Evolutionary conservation across 352 stramenopile genomes (phyloP).

Genomic region (Globisporangium canariense): DNA sequence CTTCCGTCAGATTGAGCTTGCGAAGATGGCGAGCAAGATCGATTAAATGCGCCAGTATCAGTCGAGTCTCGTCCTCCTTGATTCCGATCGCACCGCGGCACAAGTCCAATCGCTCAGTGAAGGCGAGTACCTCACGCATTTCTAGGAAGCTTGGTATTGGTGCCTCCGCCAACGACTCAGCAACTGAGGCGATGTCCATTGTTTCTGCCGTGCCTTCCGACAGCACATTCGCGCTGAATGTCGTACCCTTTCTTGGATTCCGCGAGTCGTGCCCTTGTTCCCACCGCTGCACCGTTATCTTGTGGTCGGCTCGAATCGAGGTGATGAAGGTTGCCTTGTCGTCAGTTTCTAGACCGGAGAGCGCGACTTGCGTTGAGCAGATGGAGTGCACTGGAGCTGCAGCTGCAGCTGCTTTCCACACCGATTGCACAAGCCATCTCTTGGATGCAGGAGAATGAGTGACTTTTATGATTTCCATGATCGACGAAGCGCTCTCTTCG

Average conservation of each 20-base stretch:
- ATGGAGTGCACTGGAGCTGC: background rate
- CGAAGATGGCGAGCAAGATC: constrained; percentile 10
- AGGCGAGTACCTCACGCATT: background rate
- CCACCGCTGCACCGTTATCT: constrained; percentile 12
- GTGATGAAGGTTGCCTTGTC: background rate
- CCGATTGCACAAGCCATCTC: background rate
- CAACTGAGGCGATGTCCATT: constrained; percentile 6
- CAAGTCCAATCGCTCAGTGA: constrained; percentile 5
- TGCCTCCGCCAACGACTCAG: constrained; percentile 2
- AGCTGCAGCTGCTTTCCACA: constrained; percentile 3
- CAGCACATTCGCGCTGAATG: background rate
- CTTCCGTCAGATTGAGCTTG: background rate
- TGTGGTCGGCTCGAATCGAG: constrained; percentile 1
- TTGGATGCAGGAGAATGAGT: background rate
- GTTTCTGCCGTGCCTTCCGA: background rate
- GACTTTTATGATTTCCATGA: constrained; percentile 15
- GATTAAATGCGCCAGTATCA: constrained; percentile 11
- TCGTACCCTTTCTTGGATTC: background rate
- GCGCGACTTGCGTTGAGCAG: background rate
- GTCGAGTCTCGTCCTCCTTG: constrained; percentile 16
- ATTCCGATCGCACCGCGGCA: constrained; percentile 13
- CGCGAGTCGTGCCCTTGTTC: background rate
- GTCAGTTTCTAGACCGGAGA: background rate
- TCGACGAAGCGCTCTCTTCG: background rate
- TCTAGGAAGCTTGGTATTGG: constrained; percentile 8